Evolutionary conservation across 2,329 filamentous ascomycete genomes (phyloP).

Genomic region (Sporothrix protearum): DNA sequence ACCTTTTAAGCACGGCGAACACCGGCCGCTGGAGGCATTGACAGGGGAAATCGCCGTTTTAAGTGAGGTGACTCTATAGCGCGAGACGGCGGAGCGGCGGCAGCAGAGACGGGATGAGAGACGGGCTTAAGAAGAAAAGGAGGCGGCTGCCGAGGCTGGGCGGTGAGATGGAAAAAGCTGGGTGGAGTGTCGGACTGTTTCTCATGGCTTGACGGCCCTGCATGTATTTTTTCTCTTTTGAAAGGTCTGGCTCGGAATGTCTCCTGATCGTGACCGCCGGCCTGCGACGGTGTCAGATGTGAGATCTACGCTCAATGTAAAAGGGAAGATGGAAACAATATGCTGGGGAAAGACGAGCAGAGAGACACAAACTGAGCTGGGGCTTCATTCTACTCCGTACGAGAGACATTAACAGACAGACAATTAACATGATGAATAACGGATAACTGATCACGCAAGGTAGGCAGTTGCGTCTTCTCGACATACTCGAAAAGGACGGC

Average conservation of each 20-base stretch:
- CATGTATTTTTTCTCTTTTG: too few relatives aligned
- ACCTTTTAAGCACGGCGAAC: neutral
- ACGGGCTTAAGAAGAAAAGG: neutral
- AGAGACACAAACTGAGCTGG: neutral
- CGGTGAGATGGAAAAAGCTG: neutral
- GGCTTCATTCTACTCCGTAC: neutral
- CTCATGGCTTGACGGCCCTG: neutral
- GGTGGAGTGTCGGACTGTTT: too few relatives aligned
- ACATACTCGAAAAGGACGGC: neutral
- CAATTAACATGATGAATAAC: neutral
- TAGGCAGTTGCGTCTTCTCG: neutral
- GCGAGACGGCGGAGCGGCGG: slow-evolving; percentile 32
- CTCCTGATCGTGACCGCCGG: slow-evolving; percentile 15
- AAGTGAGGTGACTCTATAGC: slow-evolving; percentile 22
- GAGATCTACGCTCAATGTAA: neutral
- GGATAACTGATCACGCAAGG: neutral
- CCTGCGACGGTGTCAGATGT: slow-evolving; percentile 16
- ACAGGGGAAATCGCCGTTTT: neutral
- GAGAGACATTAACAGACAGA: neutral
- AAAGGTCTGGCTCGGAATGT: neutral
- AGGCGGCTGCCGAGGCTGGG: neutral
- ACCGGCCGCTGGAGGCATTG: too few relatives aligned
- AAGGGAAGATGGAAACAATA: neutral
- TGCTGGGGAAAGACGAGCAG: neutral
- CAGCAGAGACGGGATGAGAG: slow-evolving; percentile 24